These are phyloP conservation scores for Mucor lusitanicus DNA, from an alignment of 371 early-diverging fungal genomes.

Conservation along the genomic window DNA sequence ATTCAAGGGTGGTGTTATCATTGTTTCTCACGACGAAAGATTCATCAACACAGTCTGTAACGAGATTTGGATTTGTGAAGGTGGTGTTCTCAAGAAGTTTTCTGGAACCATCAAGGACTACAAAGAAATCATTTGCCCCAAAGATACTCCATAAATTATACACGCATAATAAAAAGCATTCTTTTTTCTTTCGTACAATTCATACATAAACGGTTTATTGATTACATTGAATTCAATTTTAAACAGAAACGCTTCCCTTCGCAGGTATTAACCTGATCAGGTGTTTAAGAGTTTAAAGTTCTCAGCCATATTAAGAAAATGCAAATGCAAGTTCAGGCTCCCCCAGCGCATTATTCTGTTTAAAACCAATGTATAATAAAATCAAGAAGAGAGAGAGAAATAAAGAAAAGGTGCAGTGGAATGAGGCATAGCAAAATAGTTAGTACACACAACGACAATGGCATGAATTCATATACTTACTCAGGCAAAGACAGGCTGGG, in stretches of 20 bases:
- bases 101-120: slow-evolving; percentile 64
- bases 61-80: slow-evolving; percentile 89
- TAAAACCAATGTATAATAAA: slow-evolving; percentile 1
- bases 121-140: slow-evolving; percentile 42
- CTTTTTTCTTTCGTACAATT: not conserved
- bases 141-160: slow-evolving; percentile 24
- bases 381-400: slow-evolving; percentile 6
- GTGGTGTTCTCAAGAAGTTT: slow-evolving; percentile 60
- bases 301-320: slow-evolving; percentile 42
- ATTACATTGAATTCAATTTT: not conserved
- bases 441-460: not conserved
- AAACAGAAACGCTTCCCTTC: slow-evolving; percentile 54
- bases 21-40: slow-evolving; percentile 93
- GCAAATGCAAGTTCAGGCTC: slow-evolving; percentile 29
- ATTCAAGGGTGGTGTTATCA: slow-evolving; percentile 89
- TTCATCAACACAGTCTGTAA: slow-evolving; percentile 88
- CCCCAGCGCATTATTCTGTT: slow-evolving; percentile 51
- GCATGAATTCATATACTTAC: not conserved
- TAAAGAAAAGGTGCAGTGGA: not conserved
- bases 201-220: not conserved
- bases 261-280: slow-evolving; percentile 64
- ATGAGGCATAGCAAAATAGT: not conserved
- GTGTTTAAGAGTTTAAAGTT: slow-evolving; percentile 51
- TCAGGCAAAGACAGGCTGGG: slow-evolving; percentile 17
- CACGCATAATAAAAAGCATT: not conserved